Base-by-base conservation (phyloP, 805 yeast genomes). In the Tetrapisispora arboricola region DNA sequence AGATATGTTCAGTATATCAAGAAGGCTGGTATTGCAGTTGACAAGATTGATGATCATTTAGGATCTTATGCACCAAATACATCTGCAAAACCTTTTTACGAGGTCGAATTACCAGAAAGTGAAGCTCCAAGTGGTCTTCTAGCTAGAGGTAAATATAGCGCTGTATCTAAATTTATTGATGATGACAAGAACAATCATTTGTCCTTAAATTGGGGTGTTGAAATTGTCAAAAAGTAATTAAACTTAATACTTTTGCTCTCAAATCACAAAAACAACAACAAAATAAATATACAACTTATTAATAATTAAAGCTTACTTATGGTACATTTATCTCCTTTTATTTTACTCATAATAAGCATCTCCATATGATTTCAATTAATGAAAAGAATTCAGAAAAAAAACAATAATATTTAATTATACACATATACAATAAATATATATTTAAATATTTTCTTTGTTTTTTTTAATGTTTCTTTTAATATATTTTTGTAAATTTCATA, bases 51-150 rank as follows among this genome's bases (percentile, higher is more conserved):
- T 49, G 94, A 86, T 60, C 92, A 88, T 34, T 72, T 86, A 58
- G 96, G 96, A 3, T 80, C 92, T 3, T 88, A 80, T 60, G 88
- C 95, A 9, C 96, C 96, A 51, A 84, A 76, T 60, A 86, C 96
- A 3, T 69, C 66, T 43, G 84, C 75, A 32, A 84, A 80, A 56
- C 95, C 94, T 8, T 80, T 61, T 57, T 87, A 84, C 57, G 84
- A 76, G 63, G 71, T 70, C 42, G 60, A 73, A 53, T 55, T 75
- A 32, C 73, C 76, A 3, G 76, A 74, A 54, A 87, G 83, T 44
- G 95, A 86, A 61, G 96, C 96, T 6, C 96, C 96, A 28, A 72
- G 85, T 35, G 96, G 96, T 1, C 61, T 88, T 60, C 63, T 88
- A 48, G 95, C 92, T 3, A 76, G 96, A 63, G 96, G 96, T 30